Evolutionary conservation across 768 basidiomycete genomes (phyloP).

Genomic region (Termitomyces sp.): DNA sequence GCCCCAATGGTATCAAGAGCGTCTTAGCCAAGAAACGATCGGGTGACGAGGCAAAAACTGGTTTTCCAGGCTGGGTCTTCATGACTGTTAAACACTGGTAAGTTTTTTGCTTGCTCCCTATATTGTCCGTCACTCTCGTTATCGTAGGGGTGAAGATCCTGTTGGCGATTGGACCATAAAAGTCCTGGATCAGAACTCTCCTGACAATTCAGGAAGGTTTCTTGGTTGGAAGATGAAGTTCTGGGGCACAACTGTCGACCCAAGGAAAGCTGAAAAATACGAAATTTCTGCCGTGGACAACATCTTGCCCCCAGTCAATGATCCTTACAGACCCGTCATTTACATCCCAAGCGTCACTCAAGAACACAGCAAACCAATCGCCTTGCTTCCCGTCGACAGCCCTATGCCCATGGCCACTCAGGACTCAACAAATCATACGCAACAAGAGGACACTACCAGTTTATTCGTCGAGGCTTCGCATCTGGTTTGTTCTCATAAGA

Average conservation of each 20-base stretch:
- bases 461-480: constrained; percentile 73
- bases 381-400: constrained; percentile 73
- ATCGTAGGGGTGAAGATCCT: constrained; percentile 84
- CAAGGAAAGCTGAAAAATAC: constrained; percentile 55
- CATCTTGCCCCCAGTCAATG: constrained; percentile 38
- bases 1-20: constrained; percentile 83
- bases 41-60: constrained; percentile 56
- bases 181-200: constrained; percentile 71
- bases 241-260: constrained; percentile 84
- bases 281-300: constrained; percentile 49
- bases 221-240: constrained; percentile 89
- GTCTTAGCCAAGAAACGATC: constrained; percentile 69
- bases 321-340: constrained; percentile 29
- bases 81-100: constrained; percentile 98
- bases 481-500: constrained; percentile 66
- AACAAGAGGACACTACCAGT: constrained; percentile 42
- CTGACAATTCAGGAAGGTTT: constrained; percentile 54
- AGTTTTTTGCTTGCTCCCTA: constrained; percentile 18
- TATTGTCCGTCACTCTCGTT: constrained; percentile 14
- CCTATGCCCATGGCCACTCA: constrained; percentile 34
- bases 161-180: constrained; percentile 88
- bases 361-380: constrained; percentile 77
- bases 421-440: constrained; percentile 28
- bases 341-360: constrained; percentile 40
- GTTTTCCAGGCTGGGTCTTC: constrained; percentile 92